Evolutionary conservation across 164 flowering plant species (phyloP).

Genomic region (Chloranthus sessilifolius): DNA sequence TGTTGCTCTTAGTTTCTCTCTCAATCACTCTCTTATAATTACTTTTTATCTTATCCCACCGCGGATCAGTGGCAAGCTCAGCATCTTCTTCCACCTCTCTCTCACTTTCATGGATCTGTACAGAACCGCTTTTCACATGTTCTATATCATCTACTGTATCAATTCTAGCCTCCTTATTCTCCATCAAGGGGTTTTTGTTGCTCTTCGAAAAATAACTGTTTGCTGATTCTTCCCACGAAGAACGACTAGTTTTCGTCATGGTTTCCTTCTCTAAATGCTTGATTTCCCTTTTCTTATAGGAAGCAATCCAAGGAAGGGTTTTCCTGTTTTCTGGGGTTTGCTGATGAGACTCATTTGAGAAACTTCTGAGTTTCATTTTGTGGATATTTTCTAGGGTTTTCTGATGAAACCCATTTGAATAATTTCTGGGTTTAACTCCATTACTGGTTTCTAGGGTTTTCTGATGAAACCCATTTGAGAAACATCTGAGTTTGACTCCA

Average conservation of each 20-base stretch:
- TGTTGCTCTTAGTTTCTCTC: conserved; percentile 28
- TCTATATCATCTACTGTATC: conserved; percentile 8
- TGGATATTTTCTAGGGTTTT: neutral
- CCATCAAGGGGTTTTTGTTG: conserved; percentile 6
- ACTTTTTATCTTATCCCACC: conserved; percentile 59
- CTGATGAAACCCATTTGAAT: conserved; percentile 1
- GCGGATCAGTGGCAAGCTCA: conserved; percentile 47
- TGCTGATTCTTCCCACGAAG: conserved; percentile 61
- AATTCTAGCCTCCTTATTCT: conserved; percentile 14
- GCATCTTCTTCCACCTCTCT: conserved; percentile 31
- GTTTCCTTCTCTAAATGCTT: conserved; percentile 19
- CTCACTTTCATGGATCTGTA: conserved; percentile 12
- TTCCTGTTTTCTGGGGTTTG: conserved; percentile 21
- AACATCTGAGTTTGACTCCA: conserved; percentile 4
- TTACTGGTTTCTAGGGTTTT: conserved; percentile 2
- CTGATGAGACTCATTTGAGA: conserved; percentile 31
- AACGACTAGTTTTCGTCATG: conserved; percentile 16
- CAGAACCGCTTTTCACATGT: conserved; percentile 4
- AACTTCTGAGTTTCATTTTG: conserved; percentile 22
- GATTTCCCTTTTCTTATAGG: conserved; percentile 25
- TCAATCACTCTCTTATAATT: conserved; percentile 28
- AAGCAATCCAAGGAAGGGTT: conserved; percentile 57
- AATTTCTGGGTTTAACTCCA: conserved; percentile 11
- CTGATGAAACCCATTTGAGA: conserved; percentile 9
- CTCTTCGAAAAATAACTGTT: conserved; percentile 24